phyloP scores from a whole-genome alignment of 352 stramenopile genomes.

The Phytophthora syringae region DNA sequence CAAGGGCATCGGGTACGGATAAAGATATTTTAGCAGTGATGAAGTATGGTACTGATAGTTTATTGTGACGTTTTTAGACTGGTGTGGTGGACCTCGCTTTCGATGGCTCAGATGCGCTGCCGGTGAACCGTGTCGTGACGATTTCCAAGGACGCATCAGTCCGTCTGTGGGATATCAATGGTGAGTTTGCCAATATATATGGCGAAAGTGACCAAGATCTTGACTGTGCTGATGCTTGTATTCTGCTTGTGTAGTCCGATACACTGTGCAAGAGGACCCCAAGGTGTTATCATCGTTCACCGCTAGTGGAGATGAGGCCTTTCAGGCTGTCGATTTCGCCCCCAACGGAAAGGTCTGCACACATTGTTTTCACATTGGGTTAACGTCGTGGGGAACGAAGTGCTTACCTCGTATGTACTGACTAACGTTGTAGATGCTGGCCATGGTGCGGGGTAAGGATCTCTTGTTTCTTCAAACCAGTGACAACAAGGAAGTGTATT shows the following conservation, averaged over 20 bases:
- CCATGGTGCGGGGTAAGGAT: slow-evolving; percentile 54
- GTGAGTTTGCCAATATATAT: slow-evolving; percentile 29
- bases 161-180: slow-evolving; percentile 85
- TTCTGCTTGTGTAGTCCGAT: slow-evolving; percentile 55
- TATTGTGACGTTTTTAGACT: slow-evolving; percentile 41
- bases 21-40: background rate
- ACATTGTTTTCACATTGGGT: background rate
- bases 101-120: slow-evolving; percentile 68
- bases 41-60: slow-evolving; percentile 11
- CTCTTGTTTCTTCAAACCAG: slow-evolving; percentile 66
- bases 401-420: background rate
- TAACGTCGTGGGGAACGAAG: background rate
- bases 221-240: background rate
- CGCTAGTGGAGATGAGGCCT: slow-evolving; percentile 56
- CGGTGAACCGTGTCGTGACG: slow-evolving; percentile 78
- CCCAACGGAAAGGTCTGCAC: slow-evolving; percentile 67
- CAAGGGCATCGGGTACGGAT: slow-evolving; percentile 70
- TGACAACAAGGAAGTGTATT: slow-evolving; percentile 54
- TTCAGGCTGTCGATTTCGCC: slow-evolving; percentile 68
- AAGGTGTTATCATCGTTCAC: slow-evolving; percentile 72
- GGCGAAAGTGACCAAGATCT: background rate
- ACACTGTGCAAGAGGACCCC: slow-evolving; percentile 79
- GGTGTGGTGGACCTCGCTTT: slow-evolving; percentile 82
- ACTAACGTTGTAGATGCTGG: slow-evolving; percentile 50
- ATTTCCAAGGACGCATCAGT: slow-evolving; percentile 82